These are phyloP conservation scores for Olyra latifolia DNA, from an alignment of 176 grass and related monocot species.

Conservation along the genomic window DNA sequence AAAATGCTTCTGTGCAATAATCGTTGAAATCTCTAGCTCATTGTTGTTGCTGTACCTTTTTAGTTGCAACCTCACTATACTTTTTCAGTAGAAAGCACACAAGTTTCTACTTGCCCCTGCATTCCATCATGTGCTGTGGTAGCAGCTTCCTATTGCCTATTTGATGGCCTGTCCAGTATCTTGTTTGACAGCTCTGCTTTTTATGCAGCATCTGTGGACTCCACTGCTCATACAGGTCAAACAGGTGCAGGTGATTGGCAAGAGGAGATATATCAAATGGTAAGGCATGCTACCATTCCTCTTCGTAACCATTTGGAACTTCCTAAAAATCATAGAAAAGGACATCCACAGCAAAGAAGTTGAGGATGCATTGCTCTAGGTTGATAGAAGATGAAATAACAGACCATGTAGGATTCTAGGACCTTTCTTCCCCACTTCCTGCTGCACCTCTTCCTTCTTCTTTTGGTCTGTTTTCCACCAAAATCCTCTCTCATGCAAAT, in stretches of 20 bases:
- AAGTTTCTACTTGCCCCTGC: not conserved
- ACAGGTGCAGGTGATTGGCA: slow-evolving; percentile 50
- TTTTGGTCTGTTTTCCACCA: slow-evolving; percentile 8
- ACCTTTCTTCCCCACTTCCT: not conserved
- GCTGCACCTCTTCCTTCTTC: slow-evolving; percentile 22
- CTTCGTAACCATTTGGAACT: not conserved
- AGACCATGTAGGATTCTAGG: not conserved
- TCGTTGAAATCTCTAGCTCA: not conserved
- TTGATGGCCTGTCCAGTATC: slow-evolving; percentile 27
- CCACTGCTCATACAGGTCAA: slow-evolving; percentile 69
- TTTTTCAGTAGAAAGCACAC: not conserved
- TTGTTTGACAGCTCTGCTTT: slow-evolving; percentile 34
- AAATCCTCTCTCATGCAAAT: not conserved
- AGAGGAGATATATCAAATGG: slow-evolving; percentile 86
- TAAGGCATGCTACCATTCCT: slow-evolving; percentile 26
- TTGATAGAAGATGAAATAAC: slow-evolving; percentile 26
- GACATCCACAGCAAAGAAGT: not conserved
- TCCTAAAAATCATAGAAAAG: not conserved
- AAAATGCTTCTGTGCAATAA: not conserved
- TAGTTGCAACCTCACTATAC: not conserved
- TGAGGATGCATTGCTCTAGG: not conserved
- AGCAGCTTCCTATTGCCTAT: slow-evolving; percentile 24
- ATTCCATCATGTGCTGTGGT: not conserved
- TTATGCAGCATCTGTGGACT: slow-evolving; percentile 67
- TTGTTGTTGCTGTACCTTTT: not conserved